Base-by-base conservation (phyloP, 2,329 filamentous ascomycete species). In the Exophiala bonariae region DNA sequence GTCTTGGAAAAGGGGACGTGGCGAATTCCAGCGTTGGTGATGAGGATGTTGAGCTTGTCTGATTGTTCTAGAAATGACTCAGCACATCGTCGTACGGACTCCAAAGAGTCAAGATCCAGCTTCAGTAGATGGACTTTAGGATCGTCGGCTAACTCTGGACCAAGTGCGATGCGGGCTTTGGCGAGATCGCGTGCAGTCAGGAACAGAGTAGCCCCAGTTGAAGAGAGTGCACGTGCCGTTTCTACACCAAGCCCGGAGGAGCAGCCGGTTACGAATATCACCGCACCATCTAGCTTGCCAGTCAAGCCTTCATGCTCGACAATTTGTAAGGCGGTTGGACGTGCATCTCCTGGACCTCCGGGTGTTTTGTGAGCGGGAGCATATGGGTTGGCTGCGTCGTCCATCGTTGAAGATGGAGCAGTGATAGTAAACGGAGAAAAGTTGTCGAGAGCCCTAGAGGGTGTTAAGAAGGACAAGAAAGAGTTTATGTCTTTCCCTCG, bases 221-320 rank as follows among this genome's bases (percentile, higher is more conserved):
- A 34, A 4, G 57, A 46, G 0, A 73, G 55, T 4, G 68, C 69
- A 8, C 62, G 59, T 13, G 59, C 67, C 0, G 66, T 71, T 49
- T 67, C 65, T 32, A 67, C 50, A 6, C 66, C 67, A 14, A 69
- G 58, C 1, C 68, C 68, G 1, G 65, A 64, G 2, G 65, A 65
- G 41, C 56, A 59, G 11, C 67, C 67, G 8, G 67, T 69, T 49
- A 70, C 56, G 17, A 73, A 51, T 35, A 68, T 57, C 18, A 65
- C 60, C 54, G 67, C 68, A 34, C 49, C 58, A 2, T 19, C 1
- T 26, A 49, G 46, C 7, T 46, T 39, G 10, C 36, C 37, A 4
- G 41, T 36, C 3, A 57, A 40, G 20, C 39, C 44, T 14, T 59
- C 51, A 26, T 63, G 60, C 7, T 55, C 34, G 20, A 57, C 31